Conservation (phyloP, 139 green algal species). For the Dunaliella primolecta region DNA sequence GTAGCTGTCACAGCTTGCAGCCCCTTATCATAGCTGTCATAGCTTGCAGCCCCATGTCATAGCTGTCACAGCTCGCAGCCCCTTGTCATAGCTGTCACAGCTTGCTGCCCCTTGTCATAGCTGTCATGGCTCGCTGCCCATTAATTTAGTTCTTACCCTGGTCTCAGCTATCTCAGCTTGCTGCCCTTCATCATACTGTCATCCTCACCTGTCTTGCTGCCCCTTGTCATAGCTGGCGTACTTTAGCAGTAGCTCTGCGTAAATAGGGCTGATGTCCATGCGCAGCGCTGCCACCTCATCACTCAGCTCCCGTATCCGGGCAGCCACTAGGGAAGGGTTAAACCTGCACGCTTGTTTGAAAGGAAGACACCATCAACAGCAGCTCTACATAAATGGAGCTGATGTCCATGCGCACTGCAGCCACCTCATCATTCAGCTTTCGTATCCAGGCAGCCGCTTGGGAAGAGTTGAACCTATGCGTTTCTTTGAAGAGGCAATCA, state of each 20-base stretch:
- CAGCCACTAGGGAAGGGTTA: constrained; percentile 37
- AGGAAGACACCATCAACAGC: constrained; percentile 22
- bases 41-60: too few relatives aligned
- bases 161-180: too few relatives aligned
- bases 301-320: constrained; percentile 42
- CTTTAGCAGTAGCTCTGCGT: constrained; percentile 32
- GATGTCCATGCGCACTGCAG: constrained; percentile 23
- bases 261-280: constrained; percentile 31
- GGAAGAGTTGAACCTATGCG: constrained; percentile 35
- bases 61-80: too few relatives aligned
- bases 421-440: constrained; percentile 42
- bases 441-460: constrained; percentile 31
- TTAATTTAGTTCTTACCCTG: too few relatives aligned
- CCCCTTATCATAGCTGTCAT: too few relatives aligned
- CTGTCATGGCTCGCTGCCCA: too few relatives aligned
- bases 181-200: too few relatives aligned
- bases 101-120: too few relatives aligned
- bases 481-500: constrained; percentile 14
- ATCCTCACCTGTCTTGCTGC: constrained; percentile 36
- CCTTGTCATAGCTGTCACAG: too few relatives aligned
- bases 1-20: too few relatives aligned
- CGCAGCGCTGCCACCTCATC: constrained; percentile 23
- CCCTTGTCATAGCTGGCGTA: constrained; percentile 39
- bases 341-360: constrained; percentile 18
- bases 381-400: constrained; percentile 21